Evolutionary conservation across 495 filamentous ascomycete species (phyloP).

Genomic region (Penicillium salamii): DNA sequence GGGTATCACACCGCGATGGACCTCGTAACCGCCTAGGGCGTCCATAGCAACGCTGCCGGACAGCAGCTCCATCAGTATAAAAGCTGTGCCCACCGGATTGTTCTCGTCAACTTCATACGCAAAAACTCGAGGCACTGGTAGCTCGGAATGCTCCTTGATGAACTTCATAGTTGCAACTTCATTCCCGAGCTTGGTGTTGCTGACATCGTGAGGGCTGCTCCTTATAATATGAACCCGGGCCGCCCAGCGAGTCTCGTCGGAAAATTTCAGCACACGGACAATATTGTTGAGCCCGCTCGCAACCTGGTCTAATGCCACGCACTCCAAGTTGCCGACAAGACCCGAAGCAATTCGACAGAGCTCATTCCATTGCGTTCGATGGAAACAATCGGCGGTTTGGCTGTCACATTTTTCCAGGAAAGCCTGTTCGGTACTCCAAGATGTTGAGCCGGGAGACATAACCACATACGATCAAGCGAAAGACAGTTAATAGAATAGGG

Average conservation of each 20-base stretch:
- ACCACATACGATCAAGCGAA: too few relatives aligned
- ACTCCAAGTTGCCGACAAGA: not conserved
- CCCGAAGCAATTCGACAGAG: not conserved
- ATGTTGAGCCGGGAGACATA: slow-evolving; percentile 2
- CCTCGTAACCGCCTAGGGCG: slow-evolving; percentile 4
- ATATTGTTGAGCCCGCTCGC: slow-evolving; percentile 1
- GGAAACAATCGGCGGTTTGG: not conserved
- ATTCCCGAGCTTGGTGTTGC: not conserved
- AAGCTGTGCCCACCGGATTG: not conserved
- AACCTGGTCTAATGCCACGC: not conserved
- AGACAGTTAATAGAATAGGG: too few relatives aligned
- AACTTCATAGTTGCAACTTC: slow-evolving; percentile 10
- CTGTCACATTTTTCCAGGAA: slow-evolving; percentile 4
- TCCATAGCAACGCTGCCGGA: slow-evolving; percentile 11
- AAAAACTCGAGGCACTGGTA: slow-evolving; percentile 9
- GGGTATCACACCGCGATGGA: slow-evolving; percentile 3
- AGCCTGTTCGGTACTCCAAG: not conserved
- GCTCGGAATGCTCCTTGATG: not conserved
- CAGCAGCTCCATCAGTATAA: slow-evolving; percentile 9
- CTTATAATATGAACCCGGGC: slow-evolving; percentile 5
- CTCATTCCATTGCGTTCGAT: slow-evolving; percentile 1
- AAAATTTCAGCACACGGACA: slow-evolving; percentile 1
- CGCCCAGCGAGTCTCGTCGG: not conserved
- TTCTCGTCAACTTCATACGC: slow-evolving; percentile 4
- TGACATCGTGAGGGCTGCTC: not conserved